These are phyloP conservation scores for Boletus rubescentipes DNA, from an alignment of 768 basidiomycete genomes.

Conservation along the genomic window DNA sequence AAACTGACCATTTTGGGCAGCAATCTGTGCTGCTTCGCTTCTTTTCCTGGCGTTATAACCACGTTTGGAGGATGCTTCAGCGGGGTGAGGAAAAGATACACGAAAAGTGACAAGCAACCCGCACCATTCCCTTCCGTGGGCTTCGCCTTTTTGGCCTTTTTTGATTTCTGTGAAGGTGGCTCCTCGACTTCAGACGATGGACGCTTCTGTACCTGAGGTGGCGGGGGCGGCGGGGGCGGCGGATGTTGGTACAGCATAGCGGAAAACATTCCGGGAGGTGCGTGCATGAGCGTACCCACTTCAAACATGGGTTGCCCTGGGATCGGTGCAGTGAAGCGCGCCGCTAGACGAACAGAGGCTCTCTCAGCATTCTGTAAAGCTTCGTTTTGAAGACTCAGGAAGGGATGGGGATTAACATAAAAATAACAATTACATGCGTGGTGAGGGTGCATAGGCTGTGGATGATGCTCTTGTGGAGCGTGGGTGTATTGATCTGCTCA, in stretches of 20 bases:
- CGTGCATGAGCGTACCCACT: conserved; percentile 33
- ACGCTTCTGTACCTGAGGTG: conserved; percentile 37
- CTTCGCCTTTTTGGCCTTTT: conserved; percentile 45
- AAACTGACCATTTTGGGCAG: conserved; percentile 58
- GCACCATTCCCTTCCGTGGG: conserved; percentile 34
- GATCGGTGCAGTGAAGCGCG: conserved; percentile 43
- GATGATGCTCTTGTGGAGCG: conserved; percentile 34
- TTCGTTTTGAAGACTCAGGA: conserved; percentile 29
- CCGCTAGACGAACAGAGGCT: conserved; percentile 57
- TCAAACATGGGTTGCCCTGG: conserved; percentile 32
- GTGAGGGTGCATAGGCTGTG: conserved; percentile 29
- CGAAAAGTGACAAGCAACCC: conserved; percentile 10
- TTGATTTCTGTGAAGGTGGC: conserved; percentile 44
- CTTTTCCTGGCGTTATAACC: conserved; percentile 74
- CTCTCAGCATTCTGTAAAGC: conserved; percentile 55
- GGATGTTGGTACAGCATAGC: conserved; percentile 32
- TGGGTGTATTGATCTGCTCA: conserved; percentile 33
- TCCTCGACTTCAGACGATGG: conserved; percentile 39
- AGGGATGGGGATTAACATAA: conserved; percentile 16
- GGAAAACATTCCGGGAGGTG: conserved; percentile 26
- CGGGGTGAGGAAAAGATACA: conserved; percentile 12
- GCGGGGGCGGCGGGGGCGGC: conserved; percentile 25
- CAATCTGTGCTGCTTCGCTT: conserved; percentile 63
- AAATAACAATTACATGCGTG: conserved; percentile 34
- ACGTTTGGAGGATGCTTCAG: conserved; percentile 50